Percentiles rank a stretch among this genome's conserved stretches.
Conservation (phyloP, 176 grass and related monocot species). For the Carex kokanica region DNA sequence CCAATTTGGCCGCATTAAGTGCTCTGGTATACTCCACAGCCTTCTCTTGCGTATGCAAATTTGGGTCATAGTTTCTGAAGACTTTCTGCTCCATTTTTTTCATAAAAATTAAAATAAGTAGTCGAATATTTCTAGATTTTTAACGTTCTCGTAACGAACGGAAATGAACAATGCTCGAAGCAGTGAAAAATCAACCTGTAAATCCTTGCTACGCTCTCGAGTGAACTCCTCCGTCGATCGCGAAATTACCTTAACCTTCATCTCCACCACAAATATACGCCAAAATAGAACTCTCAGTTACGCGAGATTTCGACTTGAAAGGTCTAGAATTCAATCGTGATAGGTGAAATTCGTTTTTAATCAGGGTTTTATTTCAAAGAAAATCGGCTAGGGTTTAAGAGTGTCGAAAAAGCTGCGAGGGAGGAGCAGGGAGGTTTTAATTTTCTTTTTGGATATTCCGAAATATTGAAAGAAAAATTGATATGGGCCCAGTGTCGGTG, state of each 20-base stretch:
- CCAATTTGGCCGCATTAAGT: slow-evolving; percentile 88
- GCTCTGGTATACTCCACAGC: slow-evolving; percentile 92
- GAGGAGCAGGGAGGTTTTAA: too few species aligned
- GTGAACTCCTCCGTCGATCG: slow-evolving; percentile 88
- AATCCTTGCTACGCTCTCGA: slow-evolving; percentile 78
- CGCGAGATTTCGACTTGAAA: not conserved
- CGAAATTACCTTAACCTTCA: slow-evolving; percentile 96
- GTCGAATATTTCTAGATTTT: not conserved
- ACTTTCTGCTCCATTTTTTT: slow-evolving; percentile 64
- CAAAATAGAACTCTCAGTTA: not conserved
- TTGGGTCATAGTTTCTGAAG: slow-evolving; percentile 83
- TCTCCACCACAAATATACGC: not conserved
- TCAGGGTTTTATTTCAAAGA: not conserved
- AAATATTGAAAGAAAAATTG: too few species aligned
- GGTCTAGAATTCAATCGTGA: not conserved
- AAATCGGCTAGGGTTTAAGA: slow-evolving; percentile 12
- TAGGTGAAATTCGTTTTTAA: not conserved
- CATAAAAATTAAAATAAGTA: not conserved
- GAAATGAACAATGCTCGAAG: not conserved
- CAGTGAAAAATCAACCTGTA: slow-evolving; percentile 47
- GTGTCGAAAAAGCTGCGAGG: not conserved
- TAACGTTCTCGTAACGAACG: not conserved
- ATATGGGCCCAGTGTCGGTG: too few species aligned
- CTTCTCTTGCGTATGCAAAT: slow-evolving; percentile 74
- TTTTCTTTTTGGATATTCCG: too few species aligned